Base-by-base conservation (phyloP, 2,329 filamentous ascomycete genomes). In the Paecilomyces fulvus region DNA sequence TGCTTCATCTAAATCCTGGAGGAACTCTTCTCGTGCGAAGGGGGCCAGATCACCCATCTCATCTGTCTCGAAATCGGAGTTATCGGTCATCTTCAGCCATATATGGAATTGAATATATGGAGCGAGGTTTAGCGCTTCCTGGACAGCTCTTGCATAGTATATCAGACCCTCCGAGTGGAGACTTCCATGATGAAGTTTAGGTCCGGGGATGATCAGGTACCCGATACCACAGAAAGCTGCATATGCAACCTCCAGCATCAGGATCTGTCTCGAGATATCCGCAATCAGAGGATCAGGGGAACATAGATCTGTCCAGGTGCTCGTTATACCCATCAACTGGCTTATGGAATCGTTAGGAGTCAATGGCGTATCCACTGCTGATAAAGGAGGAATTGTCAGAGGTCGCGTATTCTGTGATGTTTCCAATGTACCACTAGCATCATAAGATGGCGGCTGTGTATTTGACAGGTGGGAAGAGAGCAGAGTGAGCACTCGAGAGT, bases 141-240 rank as follows among this genome's bases (percentile, higher is more conserved):
- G 84, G 30, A 99, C 82, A 1, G 90, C 88, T 55, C 92, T 86
- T 31, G 89, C 89, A 77, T 91, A 99, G 65, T 91, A 89, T 0
- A 86, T 75, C 66, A 79, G 82, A 14, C 80, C 79, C 55, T 77
- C 73, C 1, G 73, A 72, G 59, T 75, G 67, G 52, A 71, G 62
- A 48, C 78, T 79, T 56, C 80, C 79, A 56, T 83, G 79, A 61
- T 87, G 83, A 12, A 83, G 75, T 61, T 82, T 82, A 2, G 94
- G 94, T 0, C 91, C 91, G 1, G 87, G 85, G 30, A 99, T 79
- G 53, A 97, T 78, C 57, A 97, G 80, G 72, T 88, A 95, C 56
- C 86, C 85, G 51, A 94, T 82, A 33, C 95, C 95, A 67, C 91
- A 96, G 74, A 97, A 99, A 60, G 90, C 92, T 61, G 95, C 94